These are phyloP conservation scores for Pyrenophora tritici-repentis DNA, from an alignment of 2,329 filamentous ascomycete species.

Conservation along the genomic window DNA sequence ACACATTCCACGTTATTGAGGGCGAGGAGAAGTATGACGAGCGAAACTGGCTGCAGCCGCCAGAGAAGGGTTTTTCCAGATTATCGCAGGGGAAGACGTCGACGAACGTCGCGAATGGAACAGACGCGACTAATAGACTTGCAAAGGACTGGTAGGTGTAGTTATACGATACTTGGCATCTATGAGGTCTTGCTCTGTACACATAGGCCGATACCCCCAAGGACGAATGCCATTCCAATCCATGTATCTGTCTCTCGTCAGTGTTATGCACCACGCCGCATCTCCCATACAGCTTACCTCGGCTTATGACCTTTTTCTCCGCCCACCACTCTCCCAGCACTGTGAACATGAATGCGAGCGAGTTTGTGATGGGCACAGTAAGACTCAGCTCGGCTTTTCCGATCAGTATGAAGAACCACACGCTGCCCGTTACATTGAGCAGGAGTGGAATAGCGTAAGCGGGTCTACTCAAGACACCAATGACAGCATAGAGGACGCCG, in stretches of 20 bases:
- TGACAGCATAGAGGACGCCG: conserved; percentile 72
- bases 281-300: conserved; percentile 62
- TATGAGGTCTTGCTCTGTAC: conserved; percentile 62
- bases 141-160: conserved; percentile 22
- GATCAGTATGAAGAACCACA: conserved; percentile 96
- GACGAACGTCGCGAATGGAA: neutral
- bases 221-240: conserved; percentile 78
- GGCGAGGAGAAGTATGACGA: conserved; percentile 78
- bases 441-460: conserved; percentile 83
- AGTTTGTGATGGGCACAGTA: conserved; percentile 94
- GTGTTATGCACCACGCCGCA: neutral
- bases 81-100: conserved; percentile 51
- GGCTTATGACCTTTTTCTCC: conserved; percentile 85
- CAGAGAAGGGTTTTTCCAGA: conserved; percentile 76
- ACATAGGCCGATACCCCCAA: conserved; percentile 81
- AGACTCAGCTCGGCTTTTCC: conserved; percentile 90
- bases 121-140: conserved; percentile 9
- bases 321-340: conserved; percentile 95
- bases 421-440: conserved; percentile 86
- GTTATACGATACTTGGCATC: neutral
- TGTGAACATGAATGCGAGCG: conserved; percentile 92
- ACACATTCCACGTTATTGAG: conserved; percentile 97
- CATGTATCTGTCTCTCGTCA: conserved; percentile 68
- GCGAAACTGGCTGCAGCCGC: conserved; percentile 92
- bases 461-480: conserved; percentile 79